Percentiles rank a stretch among this genome's conserved stretches.
phyloP scores from a whole-genome alignment of 1,284 basidiomycete species.

The Taiwanofungus camphoratus region DNA sequence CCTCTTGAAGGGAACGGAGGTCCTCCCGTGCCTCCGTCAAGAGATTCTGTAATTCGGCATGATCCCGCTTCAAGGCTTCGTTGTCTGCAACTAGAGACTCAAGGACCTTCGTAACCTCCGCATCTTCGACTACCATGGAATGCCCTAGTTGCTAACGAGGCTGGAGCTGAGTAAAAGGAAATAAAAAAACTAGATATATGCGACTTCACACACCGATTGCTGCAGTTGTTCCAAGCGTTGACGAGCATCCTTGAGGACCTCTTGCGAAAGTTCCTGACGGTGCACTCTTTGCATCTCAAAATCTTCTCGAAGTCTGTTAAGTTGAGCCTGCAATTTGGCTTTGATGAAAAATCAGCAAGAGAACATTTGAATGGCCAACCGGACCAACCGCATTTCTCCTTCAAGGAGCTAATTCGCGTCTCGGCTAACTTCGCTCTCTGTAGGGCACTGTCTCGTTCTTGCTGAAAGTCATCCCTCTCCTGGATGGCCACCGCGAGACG shows the following conservation, averaged over 20 bases:
- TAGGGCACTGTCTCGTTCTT: slow-evolving; percentile 74
- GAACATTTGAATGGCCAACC: neutral
- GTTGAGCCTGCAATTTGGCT: slow-evolving; percentile 74
- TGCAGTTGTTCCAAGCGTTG: slow-evolving; percentile 61
- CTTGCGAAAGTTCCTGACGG: slow-evolving; percentile 67
- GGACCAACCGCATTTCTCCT: slow-evolving; percentile 50
- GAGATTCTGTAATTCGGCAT: slow-evolving; percentile 69
- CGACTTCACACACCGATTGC: slow-evolving; percentile 35
- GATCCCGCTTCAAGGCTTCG: slow-evolving; percentile 75
- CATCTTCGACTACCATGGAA: slow-evolving; percentile 39
- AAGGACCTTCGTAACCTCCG: slow-evolving; percentile 63
- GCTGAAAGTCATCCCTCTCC: slow-evolving; percentile 82
- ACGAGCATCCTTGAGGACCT: slow-evolving; percentile 68
- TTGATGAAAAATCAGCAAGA: no score
- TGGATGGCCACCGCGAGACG: slow-evolving; percentile 55
- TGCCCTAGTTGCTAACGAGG: slow-evolving; percentile 36
- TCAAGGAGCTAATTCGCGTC: slow-evolving; percentile 52
- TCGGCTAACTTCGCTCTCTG: slow-evolving; percentile 71
- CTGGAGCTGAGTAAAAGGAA: slow-evolving; percentile 3
- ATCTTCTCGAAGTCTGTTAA: slow-evolving; percentile 56
- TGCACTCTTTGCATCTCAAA: slow-evolving; percentile 63
- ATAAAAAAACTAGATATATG: neutral
- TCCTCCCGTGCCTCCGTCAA: slow-evolving; percentile 78
- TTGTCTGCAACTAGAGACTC: slow-evolving; percentile 82
- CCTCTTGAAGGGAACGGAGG: slow-evolving; percentile 59